Evolutionary conservation across 1,139 yeast genomes (phyloP), one percentile per base, ranked within the genome.

Genomic region (Geotrichum australiense): DNA sequence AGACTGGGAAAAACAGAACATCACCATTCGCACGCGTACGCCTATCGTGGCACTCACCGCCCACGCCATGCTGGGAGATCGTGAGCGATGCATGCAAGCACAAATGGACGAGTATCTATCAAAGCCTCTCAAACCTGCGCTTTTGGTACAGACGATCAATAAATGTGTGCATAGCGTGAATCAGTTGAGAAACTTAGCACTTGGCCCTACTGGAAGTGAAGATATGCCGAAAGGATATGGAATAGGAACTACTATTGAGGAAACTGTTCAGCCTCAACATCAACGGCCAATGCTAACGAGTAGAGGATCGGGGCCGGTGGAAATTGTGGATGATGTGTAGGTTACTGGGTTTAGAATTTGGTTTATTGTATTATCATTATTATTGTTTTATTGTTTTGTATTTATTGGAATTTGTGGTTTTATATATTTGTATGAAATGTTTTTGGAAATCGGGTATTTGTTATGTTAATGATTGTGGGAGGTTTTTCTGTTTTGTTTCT

Each of bases 31-130:
- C 24, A 85, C 84, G 48, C 70, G 94, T 47, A 80, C 93, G 1
- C 94, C 94, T 19, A 84, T 85, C 52, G 85, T 85, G 54, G 94
- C 95, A 0, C 68, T 85, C 44, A 85, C 95, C 0, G 95, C 94
- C 0, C 94, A 85, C 60, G 94, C 94, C 3, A 84, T 84, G 94
- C 70, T 84, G 66, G 93, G 93, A 32, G 95, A 85, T 61, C 68
- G 94, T 46, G 94, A 84, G 59, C 73, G 83, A 53, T 84, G 94
- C 45, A 69, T 84, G 62, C 83, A 83, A 46, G 86, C 87, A 35
- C 94, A 87, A 45, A 85, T 85, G 94, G 95, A 85, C 60, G 94
- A 84, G 57, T 85, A 85, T 59, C 76, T 85, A 37, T 80, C 91
- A 14, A 85, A 85, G 58, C 95, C 95, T 1, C 69, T 85, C 59